Evolutionary conservation across 2,329 filamentous ascomycete genomes (phyloP).

Genomic region (Rhytidhysteron rufulum): DNA sequence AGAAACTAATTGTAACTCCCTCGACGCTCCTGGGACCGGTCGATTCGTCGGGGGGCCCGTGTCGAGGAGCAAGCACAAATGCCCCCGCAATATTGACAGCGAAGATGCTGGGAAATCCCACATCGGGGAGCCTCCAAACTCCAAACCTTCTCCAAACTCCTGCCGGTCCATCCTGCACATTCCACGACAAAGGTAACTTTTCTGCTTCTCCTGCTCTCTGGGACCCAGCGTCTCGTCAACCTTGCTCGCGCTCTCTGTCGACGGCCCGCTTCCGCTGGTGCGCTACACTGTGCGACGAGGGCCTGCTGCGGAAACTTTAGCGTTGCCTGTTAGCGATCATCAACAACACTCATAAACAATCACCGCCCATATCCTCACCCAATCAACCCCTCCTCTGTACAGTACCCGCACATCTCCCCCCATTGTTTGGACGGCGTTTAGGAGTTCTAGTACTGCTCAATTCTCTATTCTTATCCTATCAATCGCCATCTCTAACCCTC

Average conservation of each 20-base stretch:
- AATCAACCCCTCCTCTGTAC: slow-evolving; percentile 1
- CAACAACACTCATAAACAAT: slow-evolving; percentile 1
- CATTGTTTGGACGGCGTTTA: not conserved
- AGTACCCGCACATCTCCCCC: not conserved
- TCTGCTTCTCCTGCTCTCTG: not conserved
- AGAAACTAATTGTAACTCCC: not conserved
- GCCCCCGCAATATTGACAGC: not conserved
- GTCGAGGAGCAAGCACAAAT: slow-evolving; percentile 1
- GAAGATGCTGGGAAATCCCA: not conserved
- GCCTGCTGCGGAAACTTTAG: too few species aligned
- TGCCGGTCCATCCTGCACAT: too few species aligned
- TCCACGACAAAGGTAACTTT: too few species aligned
- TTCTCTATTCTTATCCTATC: not conserved
- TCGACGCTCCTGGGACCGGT: too few species aligned
- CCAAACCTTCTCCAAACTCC: too few species aligned
- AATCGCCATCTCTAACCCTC: not conserved
- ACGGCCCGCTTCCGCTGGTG: too few species aligned
- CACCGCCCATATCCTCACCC: not conserved
- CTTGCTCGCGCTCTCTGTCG: too few species aligned
- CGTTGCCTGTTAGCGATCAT: too few species aligned
- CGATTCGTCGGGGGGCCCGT: slow-evolving; percentile 1
- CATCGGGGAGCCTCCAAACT: not conserved
- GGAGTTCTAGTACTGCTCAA: not conserved
- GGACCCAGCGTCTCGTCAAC: not conserved
- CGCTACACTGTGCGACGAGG: too few species aligned